Evolutionary conservation across 371 early-diverging fungal species (phyloP), one percentile per base, ranked within the genome.

Genomic region (Mucor circinelloides): DNA sequence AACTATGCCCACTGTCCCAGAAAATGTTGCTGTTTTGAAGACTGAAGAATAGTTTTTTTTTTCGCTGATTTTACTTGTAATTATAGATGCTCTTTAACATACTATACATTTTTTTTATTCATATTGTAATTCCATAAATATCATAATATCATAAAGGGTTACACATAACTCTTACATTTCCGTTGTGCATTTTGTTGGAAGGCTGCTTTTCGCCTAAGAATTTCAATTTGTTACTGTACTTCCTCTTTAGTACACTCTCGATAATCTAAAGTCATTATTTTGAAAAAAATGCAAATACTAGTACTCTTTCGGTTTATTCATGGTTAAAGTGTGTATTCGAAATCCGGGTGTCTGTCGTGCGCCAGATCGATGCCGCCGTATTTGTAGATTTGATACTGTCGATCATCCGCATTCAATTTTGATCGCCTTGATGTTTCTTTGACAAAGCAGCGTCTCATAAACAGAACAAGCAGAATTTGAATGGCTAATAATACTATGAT

Each of bases 311-410:
- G n/a, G n/a, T 52, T 36, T 46, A 46, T 28, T 62, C 32, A 31
- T 32, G 3, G 38, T 21, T 30, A 60, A 19, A 42, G 9, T 23
- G 32, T 77, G 40, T 82, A 80, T 7, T 73, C 66, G 48, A 69
- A 82, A 66, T 77, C 78, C 34, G 82, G 82, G 63, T 80, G 76
- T 60, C 83, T 60, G 66, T 82, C 83, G 30, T 81, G 81, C 31
- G 68, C 83, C 6, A 81, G 60, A 38, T 83, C 83, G 3, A 57
- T 50, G 13, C 81, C 78, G 15, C 82, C 77, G 50, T 69, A 73
- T 40, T 69, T 68, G 40, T 66, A 61, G 12, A 81, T 60, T 42
- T 78, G 79, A 38, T 66, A 44, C 15, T 71, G 71, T 36, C 70
- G 69, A 38, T 60, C 68, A 25, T 74, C 78, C 6, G 56, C 44